These are phyloP conservation scores for Trichosporon faecale DNA, from an alignment of 1,284 basidiomycete genomes.

Conservation along the genomic window DNA sequence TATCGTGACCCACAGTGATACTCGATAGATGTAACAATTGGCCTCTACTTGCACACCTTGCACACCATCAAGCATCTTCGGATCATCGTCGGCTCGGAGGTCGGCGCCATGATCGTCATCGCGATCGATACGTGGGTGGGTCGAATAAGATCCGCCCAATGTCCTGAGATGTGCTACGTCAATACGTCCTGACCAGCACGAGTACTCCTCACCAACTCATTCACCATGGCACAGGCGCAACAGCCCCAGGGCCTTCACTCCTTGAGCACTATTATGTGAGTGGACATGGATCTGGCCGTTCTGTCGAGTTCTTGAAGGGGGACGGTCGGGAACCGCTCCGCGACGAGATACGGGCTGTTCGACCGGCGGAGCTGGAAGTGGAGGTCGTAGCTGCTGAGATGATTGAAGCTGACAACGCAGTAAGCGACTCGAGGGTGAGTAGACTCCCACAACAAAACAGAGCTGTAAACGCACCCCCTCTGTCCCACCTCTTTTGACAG, in stretches of 20 bases:
- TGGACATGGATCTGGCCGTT: not conserved
- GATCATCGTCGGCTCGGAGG: not conserved
- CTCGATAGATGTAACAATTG: constrained; percentile 7
- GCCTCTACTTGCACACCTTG: not conserved
- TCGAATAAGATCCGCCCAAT: not conserved
- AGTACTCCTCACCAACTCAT: not conserved
- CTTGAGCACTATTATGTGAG: constrained; percentile 49
- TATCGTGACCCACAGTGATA: constrained; percentile 2
- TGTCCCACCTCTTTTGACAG: not conserved
- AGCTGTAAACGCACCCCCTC: not conserved
- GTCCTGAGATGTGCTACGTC: not conserved
- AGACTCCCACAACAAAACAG: too few relatives aligned
- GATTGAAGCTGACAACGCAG: constrained; percentile 26
- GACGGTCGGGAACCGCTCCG: too few relatives aligned
- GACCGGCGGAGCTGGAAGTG: not conserved
- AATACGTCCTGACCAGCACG: not conserved
- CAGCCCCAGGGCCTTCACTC: constrained; percentile 42
- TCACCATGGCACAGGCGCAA: constrained; percentile 26
- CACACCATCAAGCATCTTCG: not conserved
- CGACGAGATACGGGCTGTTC: too few relatives aligned
- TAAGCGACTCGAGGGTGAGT: constrained; percentile 59
- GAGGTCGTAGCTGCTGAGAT: not conserved
- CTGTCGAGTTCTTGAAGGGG: too few relatives aligned
- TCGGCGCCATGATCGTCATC: not conserved
- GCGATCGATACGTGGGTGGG: not conserved